These are phyloP conservation scores for Dothideomycetidae sp. DNA, from an alignment of 2,329 filamentous ascomycete genomes.

Conservation along the genomic window DNA sequence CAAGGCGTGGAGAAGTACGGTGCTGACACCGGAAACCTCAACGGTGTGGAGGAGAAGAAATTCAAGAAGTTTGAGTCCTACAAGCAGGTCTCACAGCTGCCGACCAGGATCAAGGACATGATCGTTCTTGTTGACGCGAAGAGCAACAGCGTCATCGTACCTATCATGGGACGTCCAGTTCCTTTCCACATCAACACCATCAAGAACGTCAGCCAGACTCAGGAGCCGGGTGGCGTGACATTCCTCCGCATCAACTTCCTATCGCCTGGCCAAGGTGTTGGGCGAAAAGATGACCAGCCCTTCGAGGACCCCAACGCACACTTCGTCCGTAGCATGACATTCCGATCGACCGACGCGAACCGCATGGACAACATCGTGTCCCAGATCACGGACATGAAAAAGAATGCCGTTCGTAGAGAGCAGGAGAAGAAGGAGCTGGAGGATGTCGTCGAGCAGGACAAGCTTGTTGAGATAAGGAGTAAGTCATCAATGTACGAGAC, in stretches of 20 bases:
- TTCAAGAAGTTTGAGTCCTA: slow-evolving; percentile 99
- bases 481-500: slow-evolving; percentile 23
- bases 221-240: slow-evolving; percentile 73
- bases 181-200: slow-evolving; percentile 97
- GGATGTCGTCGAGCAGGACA: slow-evolving; percentile 97
- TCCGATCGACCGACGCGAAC: slow-evolving; percentile 77
- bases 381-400: slow-evolving; percentile 93
- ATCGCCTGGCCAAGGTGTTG: slow-evolving; percentile 92
- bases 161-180: slow-evolving; percentile 93
- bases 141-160: slow-evolving; percentile 77
- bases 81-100: slow-evolving; percentile 92
- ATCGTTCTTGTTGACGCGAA: slow-evolving; percentile 84
- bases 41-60: slow-evolving; percentile 89
- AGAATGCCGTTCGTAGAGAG: slow-evolving; percentile 78
- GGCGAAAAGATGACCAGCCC: slow-evolving; percentile 83
- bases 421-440: slow-evolving; percentile 99
- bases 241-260: slow-evolving; percentile 95
- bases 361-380: slow-evolving; percentile 82
- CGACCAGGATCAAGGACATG: slow-evolving; percentile 65
- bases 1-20: slow-evolving; percentile 76
- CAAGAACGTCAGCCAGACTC: slow-evolving; percentile 97
- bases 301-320: slow-evolving; percentile 94
- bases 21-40: slow-evolving; percentile 68
- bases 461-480: slow-evolving; percentile 84
- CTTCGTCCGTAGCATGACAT: slow-evolving; percentile 89